Evolutionary conservation across 177 flowering plant species (phyloP).

Genomic region (Vitis hybrid): DNA sequence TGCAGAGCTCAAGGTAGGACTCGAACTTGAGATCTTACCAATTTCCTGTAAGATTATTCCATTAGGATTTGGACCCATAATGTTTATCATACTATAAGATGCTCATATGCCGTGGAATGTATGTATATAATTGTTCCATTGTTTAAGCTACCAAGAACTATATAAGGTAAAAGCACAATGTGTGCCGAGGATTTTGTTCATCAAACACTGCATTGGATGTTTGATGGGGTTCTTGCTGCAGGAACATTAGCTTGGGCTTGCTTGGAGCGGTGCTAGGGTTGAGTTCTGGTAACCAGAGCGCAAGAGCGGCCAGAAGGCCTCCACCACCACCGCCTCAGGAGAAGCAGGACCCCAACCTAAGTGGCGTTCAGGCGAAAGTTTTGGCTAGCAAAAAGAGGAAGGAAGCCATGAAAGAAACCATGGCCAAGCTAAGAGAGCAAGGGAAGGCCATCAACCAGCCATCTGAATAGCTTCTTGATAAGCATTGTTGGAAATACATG

Average conservation of each 20-base stretch:
- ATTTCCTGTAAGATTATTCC: not conserved
- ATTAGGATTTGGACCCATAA: no score
- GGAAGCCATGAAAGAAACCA: slow-evolving; percentile 81
- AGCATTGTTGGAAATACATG: not conserved
- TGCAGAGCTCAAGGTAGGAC: not conserved
- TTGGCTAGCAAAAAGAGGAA: slow-evolving; percentile 87
- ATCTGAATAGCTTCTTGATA: not conserved
- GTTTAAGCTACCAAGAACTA: no score
- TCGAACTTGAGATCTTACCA: not conserved
- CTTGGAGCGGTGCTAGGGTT: slow-evolving; percentile 38
- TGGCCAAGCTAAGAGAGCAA: slow-evolving; percentile 66
- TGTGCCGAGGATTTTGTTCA: not conserved
- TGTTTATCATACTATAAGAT: no score
- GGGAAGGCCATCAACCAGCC: slow-evolving; percentile 48
- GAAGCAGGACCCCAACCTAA: slow-evolving; percentile 78
- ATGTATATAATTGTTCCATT: no score
- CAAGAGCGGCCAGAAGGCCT: slow-evolving; percentile 61
- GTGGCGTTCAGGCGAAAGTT: slow-evolving; percentile 74
- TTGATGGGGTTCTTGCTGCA: slow-evolving; percentile 17
- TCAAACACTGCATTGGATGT: not conserved
- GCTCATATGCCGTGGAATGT: no score
- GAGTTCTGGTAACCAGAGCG: slow-evolving; percentile 22
- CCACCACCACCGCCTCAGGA: slow-evolving; percentile 71
- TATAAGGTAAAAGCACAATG: no score
- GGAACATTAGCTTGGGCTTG: slow-evolving; percentile 45